These are phyloP conservation scores for Puya raimondii DNA, from an alignment of 176 grass and related monocot genomes.

Conservation along the genomic window DNA sequence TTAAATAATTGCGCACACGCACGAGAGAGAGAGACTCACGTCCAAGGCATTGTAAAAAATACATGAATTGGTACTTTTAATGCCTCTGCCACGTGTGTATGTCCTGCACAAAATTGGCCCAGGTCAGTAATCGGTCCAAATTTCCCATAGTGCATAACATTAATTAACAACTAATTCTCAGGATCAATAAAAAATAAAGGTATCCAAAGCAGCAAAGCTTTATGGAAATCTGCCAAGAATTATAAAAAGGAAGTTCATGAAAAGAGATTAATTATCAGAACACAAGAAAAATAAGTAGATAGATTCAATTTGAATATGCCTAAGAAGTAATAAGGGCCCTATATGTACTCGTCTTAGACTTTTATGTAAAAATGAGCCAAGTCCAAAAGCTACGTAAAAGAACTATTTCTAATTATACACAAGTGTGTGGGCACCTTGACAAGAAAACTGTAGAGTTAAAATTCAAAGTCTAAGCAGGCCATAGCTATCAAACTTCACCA, in stretches of 20 bases:
- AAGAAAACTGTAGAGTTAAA: no score
- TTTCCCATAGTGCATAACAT: constrained; percentile 8
- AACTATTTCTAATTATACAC: no score
- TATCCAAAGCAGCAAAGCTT: not conserved
- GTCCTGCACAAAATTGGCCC: constrained; percentile 55
- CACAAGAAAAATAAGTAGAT: no score
- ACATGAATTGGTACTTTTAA: constrained; percentile 93
- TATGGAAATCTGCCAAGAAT: not conserved
- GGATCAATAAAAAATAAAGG: constrained; percentile 8
- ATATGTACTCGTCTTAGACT: no score
- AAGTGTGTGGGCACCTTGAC: no score
- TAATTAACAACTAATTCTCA: not conserved
- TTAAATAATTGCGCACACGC: not conserved
- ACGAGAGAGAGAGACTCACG: constrained; percentile 42
- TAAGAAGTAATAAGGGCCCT: no score
- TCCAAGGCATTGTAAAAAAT: constrained; percentile 99
- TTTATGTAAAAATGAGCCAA: no score
- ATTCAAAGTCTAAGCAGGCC: no score
- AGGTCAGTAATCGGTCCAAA: constrained; percentile 28
- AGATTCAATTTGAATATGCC: no score
- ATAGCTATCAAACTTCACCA: no score
- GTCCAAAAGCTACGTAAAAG: no score
- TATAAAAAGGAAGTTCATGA: not conserved
- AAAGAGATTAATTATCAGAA: no score
- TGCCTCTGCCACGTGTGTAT: constrained; percentile 83